Evolutionary conservation across 1,284 basidiomycete species (phyloP).

Genomic region (Fistulinella cinereoalba): DNA sequence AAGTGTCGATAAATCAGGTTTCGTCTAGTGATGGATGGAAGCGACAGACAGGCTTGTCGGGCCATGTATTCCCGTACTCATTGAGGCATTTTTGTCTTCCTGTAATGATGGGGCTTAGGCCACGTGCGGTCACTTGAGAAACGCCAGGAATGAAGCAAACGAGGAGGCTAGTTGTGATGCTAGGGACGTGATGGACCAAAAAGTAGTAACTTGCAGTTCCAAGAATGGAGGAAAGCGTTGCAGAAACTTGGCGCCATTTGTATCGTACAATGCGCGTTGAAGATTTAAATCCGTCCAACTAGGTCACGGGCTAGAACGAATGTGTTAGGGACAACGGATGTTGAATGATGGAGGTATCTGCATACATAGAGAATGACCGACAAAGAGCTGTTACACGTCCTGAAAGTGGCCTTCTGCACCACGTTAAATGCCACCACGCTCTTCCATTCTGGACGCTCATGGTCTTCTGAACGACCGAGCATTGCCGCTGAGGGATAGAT

Average conservation of each 20-base stretch:
- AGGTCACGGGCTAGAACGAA: conserved; percentile 37
- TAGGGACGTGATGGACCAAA: not conserved
- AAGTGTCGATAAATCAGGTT: not conserved
- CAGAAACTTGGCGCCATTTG: conserved; percentile 29
- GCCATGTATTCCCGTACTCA: conserved; percentile 36
- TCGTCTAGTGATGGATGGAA: no score
- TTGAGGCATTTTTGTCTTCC: conserved; percentile 33
- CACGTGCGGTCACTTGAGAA: conserved; percentile 5
- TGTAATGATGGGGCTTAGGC: conserved; percentile 35
- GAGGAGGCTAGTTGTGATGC: not conserved
- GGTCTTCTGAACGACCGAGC: not conserved
- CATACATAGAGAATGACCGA: conserved; percentile 41
- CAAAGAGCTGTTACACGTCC: conserved; percentile 39
- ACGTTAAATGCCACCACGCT: conserved; percentile 17
- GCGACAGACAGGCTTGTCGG: conserved; percentile 37
- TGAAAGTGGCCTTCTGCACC: conserved; percentile 29
- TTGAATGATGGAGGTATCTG: not conserved
- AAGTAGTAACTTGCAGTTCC: conserved; percentile 31
- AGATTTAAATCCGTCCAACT: conserved; percentile 39
- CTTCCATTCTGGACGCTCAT: conserved; percentile 30
- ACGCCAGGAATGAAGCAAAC: conserved; percentile 23
- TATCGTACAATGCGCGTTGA: conserved; percentile 32
- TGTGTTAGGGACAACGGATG: not conserved
- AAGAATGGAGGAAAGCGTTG: conserved; percentile 38
- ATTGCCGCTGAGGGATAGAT: not conserved